phyloP scores from a whole-genome alignment of 345 rosid species.

The Diplotaxis tenuifolia region DNA sequence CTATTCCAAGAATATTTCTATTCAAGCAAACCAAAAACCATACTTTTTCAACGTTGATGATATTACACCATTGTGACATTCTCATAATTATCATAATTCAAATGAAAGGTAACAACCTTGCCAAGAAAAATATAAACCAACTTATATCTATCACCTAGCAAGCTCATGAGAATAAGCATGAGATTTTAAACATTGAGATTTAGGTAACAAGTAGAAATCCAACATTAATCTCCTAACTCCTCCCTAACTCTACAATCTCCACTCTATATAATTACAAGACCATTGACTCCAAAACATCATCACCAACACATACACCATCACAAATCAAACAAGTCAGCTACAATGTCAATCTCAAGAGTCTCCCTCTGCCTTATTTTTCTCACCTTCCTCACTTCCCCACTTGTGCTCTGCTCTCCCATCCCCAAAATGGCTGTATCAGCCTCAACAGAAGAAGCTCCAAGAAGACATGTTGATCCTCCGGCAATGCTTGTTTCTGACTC shows the following conservation, averaged over 20 bases:
- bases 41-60: no score
- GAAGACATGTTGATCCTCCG: conserved; percentile 15
- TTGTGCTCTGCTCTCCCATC: conserved; percentile 26
- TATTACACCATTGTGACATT: background rate
- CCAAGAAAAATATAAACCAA: background rate
- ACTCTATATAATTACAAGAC: conserved; percentile 29
- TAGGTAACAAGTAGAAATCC: conserved; percentile 38
- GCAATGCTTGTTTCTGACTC: conserved; percentile 14
- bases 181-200: background rate
- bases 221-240: background rate
- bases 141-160: conserved; percentile 1
- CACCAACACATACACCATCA: conserved; percentile 15
- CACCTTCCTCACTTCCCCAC: conserved; percentile 17
- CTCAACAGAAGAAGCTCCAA: conserved; percentile 7
- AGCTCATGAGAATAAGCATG: conserved; percentile 27
- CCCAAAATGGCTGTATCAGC: conserved; percentile 6
- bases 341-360: conserved; percentile 32
- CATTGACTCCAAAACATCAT: conserved; percentile 19
- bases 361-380: conserved; percentile 23
- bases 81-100: background rate
- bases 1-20: no score
- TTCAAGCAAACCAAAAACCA: no score
- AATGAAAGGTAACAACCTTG: background rate
- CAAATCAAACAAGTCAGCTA: background rate
- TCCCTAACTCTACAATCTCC: background rate